Conservation (phyloP, 768 basidiomycete genomes). For the Tricholomella constricta region DNA sequence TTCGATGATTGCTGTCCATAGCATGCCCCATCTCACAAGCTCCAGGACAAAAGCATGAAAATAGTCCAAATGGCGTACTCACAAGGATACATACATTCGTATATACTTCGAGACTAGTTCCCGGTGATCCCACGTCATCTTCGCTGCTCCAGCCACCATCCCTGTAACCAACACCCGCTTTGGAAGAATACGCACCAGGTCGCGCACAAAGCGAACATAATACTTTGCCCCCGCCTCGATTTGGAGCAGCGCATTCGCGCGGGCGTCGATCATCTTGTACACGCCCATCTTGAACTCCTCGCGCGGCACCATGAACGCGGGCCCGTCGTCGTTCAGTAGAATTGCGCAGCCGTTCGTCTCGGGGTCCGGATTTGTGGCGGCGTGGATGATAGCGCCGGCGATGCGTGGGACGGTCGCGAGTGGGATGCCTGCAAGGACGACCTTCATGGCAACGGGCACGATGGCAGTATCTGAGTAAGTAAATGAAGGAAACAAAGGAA, state of each 20-base stretch:
- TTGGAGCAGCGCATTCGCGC: constrained; percentile 34
- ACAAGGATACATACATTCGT: constrained; percentile 12
- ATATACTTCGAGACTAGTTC: constrained; percentile 15
- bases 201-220: constrained; percentile 29
- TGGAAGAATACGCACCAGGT: constrained; percentile 31
- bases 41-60: neutral
- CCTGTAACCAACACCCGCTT: constrained; percentile 25
- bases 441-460: constrained; percentile 37
- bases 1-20: too few relatives aligned
- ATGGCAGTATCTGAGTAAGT: constrained; percentile 46
- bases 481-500: constrained; percentile 1
- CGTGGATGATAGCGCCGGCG: constrained; percentile 53
- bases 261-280: constrained; percentile 52
- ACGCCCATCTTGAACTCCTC: constrained; percentile 53
- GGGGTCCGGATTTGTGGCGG: constrained; percentile 47
- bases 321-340: constrained; percentile 51
- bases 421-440: constrained; percentile 52
- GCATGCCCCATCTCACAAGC: too few relatives aligned
- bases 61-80: neutral
- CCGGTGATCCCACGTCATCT: constrained; percentile 31
- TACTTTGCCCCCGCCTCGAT: constrained; percentile 26
- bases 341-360: constrained; percentile 48
- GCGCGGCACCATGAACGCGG: constrained; percentile 45
- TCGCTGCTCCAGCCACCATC: constrained; percentile 23
- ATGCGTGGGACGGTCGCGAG: constrained; percentile 47